A percentile compares a stretch with the other conserved stretches of the same genome.
Conservation (phyloP, 768 basidiomycete genomes). For the Tricholoma saponaceum region DNA sequence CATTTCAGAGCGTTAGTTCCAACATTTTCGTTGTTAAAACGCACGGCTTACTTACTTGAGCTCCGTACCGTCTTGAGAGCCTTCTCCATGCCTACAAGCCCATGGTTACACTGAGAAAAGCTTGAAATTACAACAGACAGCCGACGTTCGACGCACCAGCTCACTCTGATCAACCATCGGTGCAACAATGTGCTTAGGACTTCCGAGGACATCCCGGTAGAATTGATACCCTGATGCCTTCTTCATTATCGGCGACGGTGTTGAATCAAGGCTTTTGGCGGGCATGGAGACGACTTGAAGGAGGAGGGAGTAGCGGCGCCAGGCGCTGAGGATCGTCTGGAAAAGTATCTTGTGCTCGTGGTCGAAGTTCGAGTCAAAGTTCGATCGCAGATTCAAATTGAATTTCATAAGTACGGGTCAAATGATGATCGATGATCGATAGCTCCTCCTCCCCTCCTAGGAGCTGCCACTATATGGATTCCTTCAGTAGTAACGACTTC, state of each 20-base stretch:
- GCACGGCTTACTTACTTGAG: conserved; percentile 47
- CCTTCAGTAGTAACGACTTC: no score
- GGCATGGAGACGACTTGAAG: background rate
- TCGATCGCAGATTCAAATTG: no score
- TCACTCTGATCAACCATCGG: conserved; percentile 99
- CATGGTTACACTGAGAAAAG: conserved; percentile 1
- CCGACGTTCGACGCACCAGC: conserved; percentile 53
- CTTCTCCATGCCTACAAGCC: conserved; percentile 78
- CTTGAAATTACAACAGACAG: background rate
- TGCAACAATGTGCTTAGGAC: conserved; percentile 87
- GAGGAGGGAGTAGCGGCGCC: conserved; percentile 2
- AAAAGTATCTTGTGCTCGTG: background rate
- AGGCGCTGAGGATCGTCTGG: conserved; percentile 2
- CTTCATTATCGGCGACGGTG: background rate
- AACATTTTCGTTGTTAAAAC: background rate
- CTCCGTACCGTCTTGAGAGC: conserved; percentile 78
- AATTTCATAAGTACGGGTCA: no score
- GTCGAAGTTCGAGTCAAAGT: background rate
- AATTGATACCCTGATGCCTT: conserved; percentile 81
- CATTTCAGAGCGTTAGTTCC: background rate
- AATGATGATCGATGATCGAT: no score
- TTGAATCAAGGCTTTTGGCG: conserved; percentile 1
- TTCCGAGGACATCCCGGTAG: conserved; percentile 72
- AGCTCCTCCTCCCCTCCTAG: no score
- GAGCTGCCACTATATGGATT: no score